A percentile compares a stretch with the other conserved stretches of the same genome.
phyloP scores from a whole-genome alignment of 345 rosid genomes.

The Xanthoceras sorbifolium region DNA sequence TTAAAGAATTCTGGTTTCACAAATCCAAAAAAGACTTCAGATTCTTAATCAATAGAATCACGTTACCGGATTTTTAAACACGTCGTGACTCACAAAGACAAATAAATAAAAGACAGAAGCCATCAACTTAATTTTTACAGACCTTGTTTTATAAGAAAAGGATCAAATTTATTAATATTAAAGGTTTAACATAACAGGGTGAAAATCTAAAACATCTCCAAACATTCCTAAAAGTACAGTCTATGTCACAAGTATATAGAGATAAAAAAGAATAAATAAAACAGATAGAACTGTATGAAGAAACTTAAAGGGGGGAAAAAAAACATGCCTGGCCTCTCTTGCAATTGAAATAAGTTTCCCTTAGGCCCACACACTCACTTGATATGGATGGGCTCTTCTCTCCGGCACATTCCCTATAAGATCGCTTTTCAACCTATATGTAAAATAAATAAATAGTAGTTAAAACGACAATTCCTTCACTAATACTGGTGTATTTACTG shows the following conservation, averaged over 20 bases:
- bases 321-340: constrained; percentile 90
- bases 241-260: neutral
- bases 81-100: neutral
- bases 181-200: neutral
- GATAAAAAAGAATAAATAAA: neutral
- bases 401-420: constrained; percentile 82
- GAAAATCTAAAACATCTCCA: neutral
- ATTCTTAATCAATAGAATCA: neutral
- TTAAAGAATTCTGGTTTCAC: neutral
- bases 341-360: constrained; percentile 98
- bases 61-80: neutral
- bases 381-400: constrained; percentile 83
- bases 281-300: neutral
- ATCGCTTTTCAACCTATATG: constrained; percentile 66
- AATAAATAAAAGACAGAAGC: neutral
- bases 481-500: neutral
- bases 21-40: neutral
- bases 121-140: neutral
- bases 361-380: constrained; percentile 87
- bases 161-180: neutral
- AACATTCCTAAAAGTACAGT: neutral
- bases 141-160: neutral
- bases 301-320: constrained; percentile 1
- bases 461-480: neutral
- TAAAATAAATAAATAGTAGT: neutral